Conservation (phyloP, 2,329 filamentous ascomycete species). For the Polytolypa hystricis region DNA sequence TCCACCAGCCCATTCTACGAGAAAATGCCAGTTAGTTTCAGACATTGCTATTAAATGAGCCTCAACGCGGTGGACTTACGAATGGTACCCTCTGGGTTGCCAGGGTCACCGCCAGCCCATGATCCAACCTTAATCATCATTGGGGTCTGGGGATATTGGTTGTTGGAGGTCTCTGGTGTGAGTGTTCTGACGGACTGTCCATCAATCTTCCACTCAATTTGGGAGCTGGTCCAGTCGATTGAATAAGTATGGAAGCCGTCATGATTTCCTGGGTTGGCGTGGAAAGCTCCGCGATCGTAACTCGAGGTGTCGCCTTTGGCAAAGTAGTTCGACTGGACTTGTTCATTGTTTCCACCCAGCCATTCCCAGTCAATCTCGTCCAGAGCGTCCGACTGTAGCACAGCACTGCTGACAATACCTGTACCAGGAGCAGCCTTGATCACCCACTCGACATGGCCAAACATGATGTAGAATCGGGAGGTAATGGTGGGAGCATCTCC, state of each 20-base stretch:
- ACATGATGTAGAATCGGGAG: slow-evolving; percentile 99
- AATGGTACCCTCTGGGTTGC: slow-evolving; percentile 71
- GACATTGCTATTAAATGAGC: no score
- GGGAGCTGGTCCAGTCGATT: slow-evolving; percentile 78
- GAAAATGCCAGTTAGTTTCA: slow-evolving; percentile 6
- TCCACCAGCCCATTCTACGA: slow-evolving; percentile 66
- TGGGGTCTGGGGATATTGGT: slow-evolving; percentile 86
- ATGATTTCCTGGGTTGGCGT: slow-evolving; percentile 58
- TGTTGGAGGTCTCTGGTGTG: slow-evolving; percentile 54
- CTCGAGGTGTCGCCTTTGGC: slow-evolving; percentile 75
- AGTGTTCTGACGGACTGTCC: slow-evolving; percentile 67
- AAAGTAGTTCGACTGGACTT: slow-evolving; percentile 97
- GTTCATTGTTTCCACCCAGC: slow-evolving; percentile 62
- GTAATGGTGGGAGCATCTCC: slow-evolving; percentile 79
- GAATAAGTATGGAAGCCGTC: slow-evolving; percentile 72
- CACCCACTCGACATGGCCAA: slow-evolving; percentile 75
- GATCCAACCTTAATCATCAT: slow-evolving; percentile 89
- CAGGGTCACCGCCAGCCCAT: slow-evolving; percentile 82
- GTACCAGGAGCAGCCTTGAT: slow-evolving; percentile 78
- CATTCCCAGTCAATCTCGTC: slow-evolving; percentile 98
- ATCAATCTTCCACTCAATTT: slow-evolving; percentile 80
- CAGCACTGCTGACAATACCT: slow-evolving; percentile 86
- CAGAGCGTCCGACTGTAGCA: slow-evolving; percentile 79
- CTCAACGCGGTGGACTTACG: slow-evolving; percentile 32
- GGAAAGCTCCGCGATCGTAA: slow-evolving; percentile 82